Conservation (phyloP, 768 basidiomycete species). For the Candolleomyces efflorescens region DNA sequence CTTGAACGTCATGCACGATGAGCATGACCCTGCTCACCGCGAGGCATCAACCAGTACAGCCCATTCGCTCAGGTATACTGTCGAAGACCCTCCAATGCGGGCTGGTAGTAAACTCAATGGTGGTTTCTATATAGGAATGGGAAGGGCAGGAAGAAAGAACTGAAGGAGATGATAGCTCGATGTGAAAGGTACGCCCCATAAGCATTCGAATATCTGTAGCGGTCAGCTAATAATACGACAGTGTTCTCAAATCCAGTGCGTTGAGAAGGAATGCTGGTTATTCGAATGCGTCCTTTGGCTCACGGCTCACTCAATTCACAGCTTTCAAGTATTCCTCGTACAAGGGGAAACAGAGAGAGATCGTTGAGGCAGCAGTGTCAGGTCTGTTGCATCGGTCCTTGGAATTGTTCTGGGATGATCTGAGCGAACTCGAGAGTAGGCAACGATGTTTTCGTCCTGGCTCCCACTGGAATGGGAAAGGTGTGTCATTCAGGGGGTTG, state of each 20-base stretch:
- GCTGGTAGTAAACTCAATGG: too few relatives aligned
- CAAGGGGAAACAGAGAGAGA: constrained; percentile 75
- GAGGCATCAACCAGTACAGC: too few relatives aligned
- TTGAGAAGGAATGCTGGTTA: neutral
- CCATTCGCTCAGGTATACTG: too few relatives aligned
- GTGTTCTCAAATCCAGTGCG: neutral
- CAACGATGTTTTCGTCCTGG: constrained; percentile 71
- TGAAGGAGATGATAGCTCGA: neutral
- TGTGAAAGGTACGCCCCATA: neutral
- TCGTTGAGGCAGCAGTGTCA: constrained; percentile 63
- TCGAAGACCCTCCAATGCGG: too few relatives aligned
- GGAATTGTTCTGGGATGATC: neutral
- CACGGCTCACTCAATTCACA: constrained; percentile 18
- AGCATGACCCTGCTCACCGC: too few relatives aligned
- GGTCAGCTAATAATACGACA: neutral
- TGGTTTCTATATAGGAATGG: too few relatives aligned
- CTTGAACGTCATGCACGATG: too few relatives aligned
- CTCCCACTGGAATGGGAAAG: constrained; percentile 90
- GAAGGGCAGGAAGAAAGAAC: too few relatives aligned
- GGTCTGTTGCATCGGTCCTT: constrained; percentile 33
- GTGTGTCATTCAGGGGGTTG: constrained; percentile 26
- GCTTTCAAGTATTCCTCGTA: constrained; percentile 68
- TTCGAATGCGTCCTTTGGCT: neutral
- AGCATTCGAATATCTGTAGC: neutral
- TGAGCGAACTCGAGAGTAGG: constrained; percentile 32